Evolutionary conservation across 164 flowering plant species (phyloP), one percentile per base, ranked within the genome.

Genomic region (Vitis cinerea): DNA sequence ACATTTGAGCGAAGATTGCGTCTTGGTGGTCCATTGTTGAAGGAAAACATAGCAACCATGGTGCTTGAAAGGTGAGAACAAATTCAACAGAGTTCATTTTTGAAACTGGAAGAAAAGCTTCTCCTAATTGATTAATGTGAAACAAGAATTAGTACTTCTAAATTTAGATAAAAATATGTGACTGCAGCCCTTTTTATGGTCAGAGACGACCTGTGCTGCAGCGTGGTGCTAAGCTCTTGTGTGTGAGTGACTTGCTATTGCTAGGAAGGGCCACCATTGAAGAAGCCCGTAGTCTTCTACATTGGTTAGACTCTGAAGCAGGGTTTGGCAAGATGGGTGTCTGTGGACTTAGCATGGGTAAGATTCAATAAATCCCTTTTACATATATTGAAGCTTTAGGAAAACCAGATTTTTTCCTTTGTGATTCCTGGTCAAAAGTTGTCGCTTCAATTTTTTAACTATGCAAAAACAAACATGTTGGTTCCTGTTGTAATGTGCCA

Each of bases 291-390:
- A 80, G 93, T 79, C 89, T 93, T 69, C 79, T 93, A 65, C 67
- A 91, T 70, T 95, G 99, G 99, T 80, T 93, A 69, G 98, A 93
- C 61, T 61, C 62, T 52, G 93, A 90, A 81, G 96, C 70, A 49
- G 98, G 98, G 50, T 89, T 82, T 74, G 97, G 98, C 65, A 95
- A 93, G 83, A 85, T 84, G 68, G 99, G 98, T 61, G 82, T 95
- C 63, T 95, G 99, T 79, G 99, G 99, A 71, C 90, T 95, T 75
- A 95, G 99, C 82, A 95, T 95, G 99, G 99, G 99, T 95, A 86
- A 81, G 86, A 16, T 48, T 37, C 50, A 6, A 47, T 14, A 10
- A 29, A 75, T 37, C 64, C 61, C 50, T 61, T n/a, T 3, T 4
- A 37, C 44, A 37, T 37, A 37, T 6, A 37, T 6, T 37, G 44